Percentiles rank a stretch among this genome's conserved stretches.
phyloP scores from a whole-genome alignment of 441 rosid species.

The Metrosideros polymorpha region DNA sequence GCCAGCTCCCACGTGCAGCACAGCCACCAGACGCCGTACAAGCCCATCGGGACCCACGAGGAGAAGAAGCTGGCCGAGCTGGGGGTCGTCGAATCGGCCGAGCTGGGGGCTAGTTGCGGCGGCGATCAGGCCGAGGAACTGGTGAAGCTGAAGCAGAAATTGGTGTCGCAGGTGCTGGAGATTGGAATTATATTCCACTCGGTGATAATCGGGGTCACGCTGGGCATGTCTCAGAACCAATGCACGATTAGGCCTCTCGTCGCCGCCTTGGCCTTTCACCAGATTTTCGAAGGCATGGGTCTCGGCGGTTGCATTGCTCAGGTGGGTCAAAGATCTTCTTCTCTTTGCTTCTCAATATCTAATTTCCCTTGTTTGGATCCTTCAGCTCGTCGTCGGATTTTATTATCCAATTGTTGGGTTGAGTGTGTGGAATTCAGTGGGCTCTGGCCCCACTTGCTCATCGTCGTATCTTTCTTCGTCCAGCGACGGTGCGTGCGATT shows the following conservation, averaged over 20 bases:
- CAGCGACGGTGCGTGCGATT: not conserved
- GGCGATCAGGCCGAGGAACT: conserved; percentile 21
- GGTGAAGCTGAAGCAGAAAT: conserved; percentile 55
- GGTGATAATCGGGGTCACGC: conserved; percentile 77
- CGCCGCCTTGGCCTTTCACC: conserved; percentile 84
- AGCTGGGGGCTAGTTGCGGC: not conserved
- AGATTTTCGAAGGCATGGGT: conserved; percentile 90
- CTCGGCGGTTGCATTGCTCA: conserved; percentile 98
- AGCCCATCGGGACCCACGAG: conserved; percentile 30
- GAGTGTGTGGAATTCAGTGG: not conserved
- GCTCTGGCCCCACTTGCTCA: not conserved
- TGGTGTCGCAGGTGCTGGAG: conserved; percentile 88
- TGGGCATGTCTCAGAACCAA: conserved; percentile 93
- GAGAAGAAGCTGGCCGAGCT: conserved; percentile 20
- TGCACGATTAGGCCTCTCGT: conserved; percentile 82
- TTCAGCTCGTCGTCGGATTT: not conserved
- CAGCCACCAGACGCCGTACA: conserved; percentile 19
- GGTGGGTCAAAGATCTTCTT: conserved; percentile 22
- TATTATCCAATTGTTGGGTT: not conserved
- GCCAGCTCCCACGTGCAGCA: conserved; percentile 71
- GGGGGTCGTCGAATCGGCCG: conserved; percentile 13
- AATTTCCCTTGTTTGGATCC: not conserved
- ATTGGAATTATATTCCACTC: conserved; percentile 91
- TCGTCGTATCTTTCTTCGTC: not conserved
- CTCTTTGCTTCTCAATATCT: not conserved